Percentiles rank a stretch among this genome's conserved stretches.
Conservation (phyloP, 192 early-diverging fungal species). For the Coemansia sp. region DNA sequence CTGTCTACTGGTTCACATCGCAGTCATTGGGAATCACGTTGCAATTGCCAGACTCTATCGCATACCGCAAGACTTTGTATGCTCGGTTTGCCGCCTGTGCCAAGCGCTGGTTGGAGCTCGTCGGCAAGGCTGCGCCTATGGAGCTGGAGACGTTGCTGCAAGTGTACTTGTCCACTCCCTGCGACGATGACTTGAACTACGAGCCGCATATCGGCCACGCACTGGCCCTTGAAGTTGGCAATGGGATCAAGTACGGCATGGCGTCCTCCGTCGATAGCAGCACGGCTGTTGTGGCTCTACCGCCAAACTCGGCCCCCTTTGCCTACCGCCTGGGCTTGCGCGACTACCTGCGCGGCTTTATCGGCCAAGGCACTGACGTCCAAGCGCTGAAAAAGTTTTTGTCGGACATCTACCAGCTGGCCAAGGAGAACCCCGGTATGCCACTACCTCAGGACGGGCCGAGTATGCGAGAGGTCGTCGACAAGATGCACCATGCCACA, state of each 20-base stretch:
- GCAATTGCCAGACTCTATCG: constrained; percentile 72
- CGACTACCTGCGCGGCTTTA: constrained; percentile 43
- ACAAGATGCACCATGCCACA: constrained; percentile 37
- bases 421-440: constrained; percentile 31
- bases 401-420: constrained; percentile 29
- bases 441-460: constrained; percentile 22
- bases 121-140: constrained; percentile 66
- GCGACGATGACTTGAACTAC: constrained; percentile 61
- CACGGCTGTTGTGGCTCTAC: constrained; percentile 9
- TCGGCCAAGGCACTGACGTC: constrained; percentile 30
- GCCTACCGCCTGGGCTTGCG: constrained; percentile 40
- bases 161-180: constrained; percentile 69
- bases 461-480: constrained; percentile 16
- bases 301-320: constrained; percentile 50
- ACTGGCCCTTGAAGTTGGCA: constrained; percentile 68
- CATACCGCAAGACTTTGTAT: constrained; percentile 72
- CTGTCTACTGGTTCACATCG: constrained; percentile 73
- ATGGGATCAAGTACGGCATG: constrained; percentile 27
- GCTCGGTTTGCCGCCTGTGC: constrained; percentile 64
- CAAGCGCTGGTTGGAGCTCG: constrained; percentile 69
- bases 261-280: constrained; percentile 15
- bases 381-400: constrained; percentile 37
- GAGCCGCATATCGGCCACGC: constrained; percentile 73
- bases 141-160: constrained; percentile 73
- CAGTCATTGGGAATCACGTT: constrained; percentile 65